Conservation (phyloP, 2,329 filamentous ascomycete genomes). For the Diplocarpon rosae region DNA sequence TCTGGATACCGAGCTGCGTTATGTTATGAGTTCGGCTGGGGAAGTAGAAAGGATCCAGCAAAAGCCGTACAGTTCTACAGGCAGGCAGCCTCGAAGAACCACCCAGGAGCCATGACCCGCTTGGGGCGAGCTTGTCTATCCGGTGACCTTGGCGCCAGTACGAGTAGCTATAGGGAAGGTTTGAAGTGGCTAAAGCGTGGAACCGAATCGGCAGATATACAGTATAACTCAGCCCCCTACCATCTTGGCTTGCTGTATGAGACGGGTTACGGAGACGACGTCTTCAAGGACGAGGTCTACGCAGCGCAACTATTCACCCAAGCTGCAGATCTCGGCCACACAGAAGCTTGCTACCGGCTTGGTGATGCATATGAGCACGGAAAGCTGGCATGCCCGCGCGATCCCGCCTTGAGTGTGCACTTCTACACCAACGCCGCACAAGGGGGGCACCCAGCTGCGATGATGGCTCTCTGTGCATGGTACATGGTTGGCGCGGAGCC, state of each 20-base stretch:
- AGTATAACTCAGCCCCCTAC: constrained; percentile 90
- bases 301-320: constrained; percentile 91
- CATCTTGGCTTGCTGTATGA: constrained; percentile 84
- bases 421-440: constrained; percentile 94
- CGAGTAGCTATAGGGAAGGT: constrained; percentile 70
- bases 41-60: constrained; percentile 75
- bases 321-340: constrained; percentile 81
- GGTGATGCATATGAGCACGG: constrained; percentile 98
- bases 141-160: constrained; percentile 69
- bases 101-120: constrained; percentile 89
- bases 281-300: constrained; percentile 84
- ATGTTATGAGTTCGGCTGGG: constrained; percentile 98
- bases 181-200: constrained; percentile 95
- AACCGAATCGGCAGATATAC: constrained; percentile 74
- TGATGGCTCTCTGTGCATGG: constrained; percentile 99
- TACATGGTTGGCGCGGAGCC: constrained; percentile 93
- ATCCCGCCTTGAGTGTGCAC: constrained; percentile 88
- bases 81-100: constrained; percentile 81
- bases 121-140: constrained; percentile 83
- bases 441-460: constrained; percentile 69
- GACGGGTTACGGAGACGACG: constrained; percentile 84
- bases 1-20: constrained; percentile 86
- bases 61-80: constrained; percentile 93
- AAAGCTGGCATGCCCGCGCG: constrained; percentile 72
- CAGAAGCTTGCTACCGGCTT: constrained; percentile 75